Evolutionary conservation across 108 stramenopile species (phyloP), one percentile per base, ranked within the genome.

Genomic region (Nitzschia sp.): DNA sequence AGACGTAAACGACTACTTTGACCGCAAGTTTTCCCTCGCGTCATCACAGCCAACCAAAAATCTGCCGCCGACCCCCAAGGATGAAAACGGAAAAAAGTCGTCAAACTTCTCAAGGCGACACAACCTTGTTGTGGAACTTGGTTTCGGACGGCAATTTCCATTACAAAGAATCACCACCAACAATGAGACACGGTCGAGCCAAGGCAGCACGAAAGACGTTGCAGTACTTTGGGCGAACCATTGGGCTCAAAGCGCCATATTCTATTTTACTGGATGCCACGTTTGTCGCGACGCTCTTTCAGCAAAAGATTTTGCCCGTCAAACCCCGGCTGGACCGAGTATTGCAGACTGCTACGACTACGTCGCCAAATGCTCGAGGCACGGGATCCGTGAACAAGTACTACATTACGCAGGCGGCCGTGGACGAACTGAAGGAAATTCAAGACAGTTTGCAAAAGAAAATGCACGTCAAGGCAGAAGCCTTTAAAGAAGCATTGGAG

Each of bases 121-220:
- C n/a, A n/a, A n/a, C n/a, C n/a, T n/a, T n/a, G n/a, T n/a, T n/a
- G n/a, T n/a, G n/a, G n/a, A n/a, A n/a, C n/a, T n/a, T n/a, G n/a
- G n/a, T n/a, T n/a, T n/a, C n/a, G n/a, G n/a, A n/a, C n/a, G n/a
- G n/a, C n/a, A n/a, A n/a, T n/a, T n/a, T n/a, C n/a, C n/a, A n/a
- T n/a, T n/a, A 42, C 6, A 42, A 42, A 42, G 38, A 42, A 42
- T 9, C 38, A 42, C 26, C 29, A 78, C n/a, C n/a, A n/a, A n/a
- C 23, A 17, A 94, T 94, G 93, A 85, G 93, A 66, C 89, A 91
- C 78, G 93, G 90, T 35, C 72, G 93, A 59, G 87, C 93, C 35
- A 94, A 94, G 72, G 76, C 85, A 2, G 85, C 93, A 3, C 86
- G 93, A 24, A 80, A 81, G 64, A 94, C 93, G 0, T 66, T 94